Evolutionary conservation across 2,329 filamentous ascomycete genomes (phyloP).

Genomic region (Clarireedia sp.): DNA sequence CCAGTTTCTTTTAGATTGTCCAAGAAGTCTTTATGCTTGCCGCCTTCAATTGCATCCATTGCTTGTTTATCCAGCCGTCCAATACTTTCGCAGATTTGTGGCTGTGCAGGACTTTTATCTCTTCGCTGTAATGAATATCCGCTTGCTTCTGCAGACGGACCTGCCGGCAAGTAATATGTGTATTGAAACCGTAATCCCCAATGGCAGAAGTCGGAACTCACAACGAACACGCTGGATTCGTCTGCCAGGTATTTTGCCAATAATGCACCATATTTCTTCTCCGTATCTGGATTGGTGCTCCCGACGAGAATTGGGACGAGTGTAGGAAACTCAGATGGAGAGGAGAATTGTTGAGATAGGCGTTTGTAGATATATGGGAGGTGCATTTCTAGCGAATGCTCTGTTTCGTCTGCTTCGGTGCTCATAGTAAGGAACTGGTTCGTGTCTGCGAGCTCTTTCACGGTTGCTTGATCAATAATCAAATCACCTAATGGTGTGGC

Average conservation of each 20-base stretch:
- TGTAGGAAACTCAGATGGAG: slow-evolving; percentile 48
- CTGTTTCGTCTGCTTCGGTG: slow-evolving; percentile 59
- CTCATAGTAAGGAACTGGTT: slow-evolving; percentile 60
- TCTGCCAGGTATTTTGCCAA: slow-evolving; percentile 73
- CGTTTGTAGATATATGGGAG: slow-evolving; percentile 87
- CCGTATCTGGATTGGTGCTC: slow-evolving; percentile 56
- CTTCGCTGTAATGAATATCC: slow-evolving; percentile 26
- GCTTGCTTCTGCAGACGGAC: slow-evolving; percentile 33
- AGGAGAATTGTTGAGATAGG: slow-evolving; percentile 43
- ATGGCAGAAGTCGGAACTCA: slow-evolving; percentile 95
- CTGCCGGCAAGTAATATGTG: slow-evolving; percentile 62
- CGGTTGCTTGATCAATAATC: slow-evolving; percentile 51
- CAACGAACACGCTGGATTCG: slow-evolving; percentile 69
- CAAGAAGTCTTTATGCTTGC: slow-evolving; percentile 62
- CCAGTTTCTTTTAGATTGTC: slow-evolving; percentile 61
- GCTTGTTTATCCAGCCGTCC: slow-evolving; percentile 68
- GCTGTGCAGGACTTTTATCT: slow-evolving; percentile 33
- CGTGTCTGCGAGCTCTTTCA: slow-evolving; percentile 42
- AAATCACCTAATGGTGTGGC: slow-evolving; percentile 68
- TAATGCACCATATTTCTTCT: slow-evolving; percentile 60
- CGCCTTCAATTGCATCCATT: slow-evolving; percentile 77
- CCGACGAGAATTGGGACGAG: slow-evolving; percentile 85
- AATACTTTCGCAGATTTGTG: slow-evolving; percentile 76
- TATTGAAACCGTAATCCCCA: slow-evolving; percentile 86
- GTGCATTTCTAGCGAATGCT: slow-evolving; percentile 97